phyloP scores from a whole-genome alignment of 345 rosid species.

The Murraya koenigii region DNA sequence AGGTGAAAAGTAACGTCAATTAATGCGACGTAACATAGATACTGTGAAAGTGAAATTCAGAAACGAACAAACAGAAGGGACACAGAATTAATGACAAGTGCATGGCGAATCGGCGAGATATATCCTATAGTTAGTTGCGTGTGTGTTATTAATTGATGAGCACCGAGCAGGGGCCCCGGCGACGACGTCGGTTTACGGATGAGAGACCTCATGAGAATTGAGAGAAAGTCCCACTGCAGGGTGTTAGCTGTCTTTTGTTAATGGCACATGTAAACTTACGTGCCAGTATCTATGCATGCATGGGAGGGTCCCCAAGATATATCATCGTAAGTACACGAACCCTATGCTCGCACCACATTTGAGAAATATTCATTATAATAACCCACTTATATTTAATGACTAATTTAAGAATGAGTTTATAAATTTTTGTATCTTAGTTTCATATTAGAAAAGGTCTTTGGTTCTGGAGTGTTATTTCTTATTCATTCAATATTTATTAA shows the following conservation, averaged over 20 bases:
- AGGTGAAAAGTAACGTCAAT: background rate
- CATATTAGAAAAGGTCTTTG: no score
- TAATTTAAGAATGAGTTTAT: background rate
- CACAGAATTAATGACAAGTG: background rate
- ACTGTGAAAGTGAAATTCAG: background rate
- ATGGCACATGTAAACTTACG: slow-evolving; percentile 8
- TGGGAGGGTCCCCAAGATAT: background rate
- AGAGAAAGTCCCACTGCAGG: background rate
- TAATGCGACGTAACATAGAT: background rate
- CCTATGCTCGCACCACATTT: background rate
- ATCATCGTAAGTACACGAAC: background rate
- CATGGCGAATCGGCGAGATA: background rate
- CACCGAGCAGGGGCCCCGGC: background rate
- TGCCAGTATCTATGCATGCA: background rate
- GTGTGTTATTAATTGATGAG: background rate
- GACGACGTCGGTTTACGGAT: background rate
- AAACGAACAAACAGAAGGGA: background rate
- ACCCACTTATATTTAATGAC: background rate
- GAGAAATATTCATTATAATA: background rate
- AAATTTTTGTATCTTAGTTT: background rate
- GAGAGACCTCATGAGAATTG: background rate
- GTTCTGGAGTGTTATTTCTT: rapidly evolving
- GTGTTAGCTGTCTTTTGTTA: slow-evolving; percentile 7
- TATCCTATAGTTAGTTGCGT: background rate
- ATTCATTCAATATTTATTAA: no score